Evolutionary conservation across 495 filamentous ascomycete species (phyloP).

Genomic region (Xylaria castorea): DNA sequence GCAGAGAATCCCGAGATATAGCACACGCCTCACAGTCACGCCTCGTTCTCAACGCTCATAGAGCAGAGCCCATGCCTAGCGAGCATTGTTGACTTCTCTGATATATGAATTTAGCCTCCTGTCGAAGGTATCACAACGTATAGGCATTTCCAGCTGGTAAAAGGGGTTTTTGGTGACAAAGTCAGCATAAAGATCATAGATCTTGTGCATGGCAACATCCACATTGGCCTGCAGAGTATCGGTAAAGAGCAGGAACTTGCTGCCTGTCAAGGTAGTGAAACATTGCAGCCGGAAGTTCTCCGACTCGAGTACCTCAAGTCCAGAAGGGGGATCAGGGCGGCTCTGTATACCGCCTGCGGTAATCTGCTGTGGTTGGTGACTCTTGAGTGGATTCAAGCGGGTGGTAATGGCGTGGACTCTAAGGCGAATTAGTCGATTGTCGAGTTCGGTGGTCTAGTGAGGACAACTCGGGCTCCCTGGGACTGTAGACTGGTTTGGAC

Average conservation of each 20-base stretch:
- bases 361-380: conserved; percentile 48
- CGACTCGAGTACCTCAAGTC: conserved; percentile 89
- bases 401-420: conserved; percentile 92
- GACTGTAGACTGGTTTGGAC: conserved; percentile 3
- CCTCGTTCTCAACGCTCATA: conserved; percentile 1
- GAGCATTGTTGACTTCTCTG: conserved; percentile 60
- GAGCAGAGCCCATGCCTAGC: conserved; percentile 38
- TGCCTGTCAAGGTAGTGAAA: conserved; percentile 92
- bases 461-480: not conserved
- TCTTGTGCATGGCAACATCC: conserved; percentile 76
- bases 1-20: conserved; percentile 19
- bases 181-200: conserved; percentile 96
- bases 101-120: conserved; percentile 78
- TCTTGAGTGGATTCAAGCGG: conserved; percentile 69
- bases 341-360: conserved; percentile 50
- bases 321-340: conserved; percentile 65
- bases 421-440: conserved; percentile 5
- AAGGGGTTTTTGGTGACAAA: conserved; percentile 99
- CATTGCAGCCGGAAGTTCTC: conserved; percentile 92
- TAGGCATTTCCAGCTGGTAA: conserved; percentile 96
- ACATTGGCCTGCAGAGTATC: conserved; percentile 89
- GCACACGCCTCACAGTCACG: conserved; percentile 10
- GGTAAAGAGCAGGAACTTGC: conserved; percentile 94
- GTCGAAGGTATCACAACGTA: conserved; percentile 94
- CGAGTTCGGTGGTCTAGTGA: not conserved